Evolutionary conservation across 306 rosid species (phyloP).

Genomic region (Vicia sativa): DNA sequence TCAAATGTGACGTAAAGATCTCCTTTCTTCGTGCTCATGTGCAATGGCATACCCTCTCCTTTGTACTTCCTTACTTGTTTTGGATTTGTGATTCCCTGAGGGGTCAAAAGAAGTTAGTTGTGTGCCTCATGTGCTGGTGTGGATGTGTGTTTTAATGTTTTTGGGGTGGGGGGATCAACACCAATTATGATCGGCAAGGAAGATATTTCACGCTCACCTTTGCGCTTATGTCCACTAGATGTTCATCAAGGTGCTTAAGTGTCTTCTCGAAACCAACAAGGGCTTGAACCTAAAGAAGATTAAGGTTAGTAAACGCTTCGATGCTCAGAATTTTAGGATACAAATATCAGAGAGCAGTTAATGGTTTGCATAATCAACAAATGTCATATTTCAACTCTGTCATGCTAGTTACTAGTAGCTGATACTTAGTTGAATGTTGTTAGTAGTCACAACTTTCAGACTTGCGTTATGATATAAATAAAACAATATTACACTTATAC

Average conservation of each 20-base stretch:
- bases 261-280: slow-evolving; percentile 93
- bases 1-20: slow-evolving; percentile 80
- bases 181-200: slow-evolving; percentile 22
- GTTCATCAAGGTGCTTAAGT: slow-evolving; percentile 87
- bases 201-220: slow-evolving; percentile 58
- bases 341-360: neutral
- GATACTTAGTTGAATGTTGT: neutral
- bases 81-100: slow-evolving; percentile 85
- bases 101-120: slow-evolving; percentile 39
- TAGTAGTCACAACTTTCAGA: slow-evolving; percentile 9
- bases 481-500: slow-evolving; percentile 11
- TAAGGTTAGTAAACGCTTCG: slow-evolving; percentile 36
- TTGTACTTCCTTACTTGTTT: slow-evolving; percentile 91
- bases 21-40: slow-evolving; percentile 87
- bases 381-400: slow-evolving; percentile 18
- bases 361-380: slow-evolving; percentile 14
- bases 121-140: neutral
- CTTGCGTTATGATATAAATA: neutral
- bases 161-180: neutral
- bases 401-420: neutral
- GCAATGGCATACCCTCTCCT: slow-evolving; percentile 96
- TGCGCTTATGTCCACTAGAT: slow-evolving; percentile 78
- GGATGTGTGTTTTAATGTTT: neutral
- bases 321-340: neutral
- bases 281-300: slow-evolving; percentile 80